Percentiles rank a stretch among this genome's conserved stretches.
phyloP scores from a whole-genome alignment of 495 filamentous ascomycete species.

The Neurospora cerealis region DNA sequence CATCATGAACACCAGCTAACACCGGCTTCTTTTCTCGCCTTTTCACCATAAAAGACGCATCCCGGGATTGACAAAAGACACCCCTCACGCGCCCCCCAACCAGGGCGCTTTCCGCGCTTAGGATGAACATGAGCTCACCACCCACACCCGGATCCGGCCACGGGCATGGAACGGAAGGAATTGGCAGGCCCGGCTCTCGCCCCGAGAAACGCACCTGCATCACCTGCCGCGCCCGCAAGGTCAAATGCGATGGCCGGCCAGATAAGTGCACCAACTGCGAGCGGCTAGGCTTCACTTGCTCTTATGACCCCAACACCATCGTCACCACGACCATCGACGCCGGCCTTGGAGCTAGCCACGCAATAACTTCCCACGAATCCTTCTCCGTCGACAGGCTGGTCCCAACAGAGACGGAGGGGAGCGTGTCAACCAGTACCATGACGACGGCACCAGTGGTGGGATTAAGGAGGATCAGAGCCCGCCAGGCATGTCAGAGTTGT shows the following conservation, averaged over 20 bases:
- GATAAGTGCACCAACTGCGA: constrained; percentile 39
- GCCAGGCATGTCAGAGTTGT: constrained; percentile 39
- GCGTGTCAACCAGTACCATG: constrained; percentile 18
- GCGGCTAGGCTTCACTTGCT: constrained; percentile 38
- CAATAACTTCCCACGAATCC: not conserved
- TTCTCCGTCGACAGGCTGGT: not conserved
- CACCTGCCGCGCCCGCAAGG: constrained; percentile 40
- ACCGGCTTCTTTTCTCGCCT: not conserved
- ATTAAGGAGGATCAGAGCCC: constrained; percentile 20
- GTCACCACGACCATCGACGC: constrained; percentile 4
- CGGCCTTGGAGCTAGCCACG: not conserved
- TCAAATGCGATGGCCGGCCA: constrained; percentile 38
- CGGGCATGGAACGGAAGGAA: not conserved
- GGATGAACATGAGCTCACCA: not conserved
- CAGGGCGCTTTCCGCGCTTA: not conserved
- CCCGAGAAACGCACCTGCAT: constrained; percentile 24
- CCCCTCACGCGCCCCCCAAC: not conserved
- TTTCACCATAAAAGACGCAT: not conserved
- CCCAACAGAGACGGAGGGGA: not conserved
- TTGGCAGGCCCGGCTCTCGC: not conserved
- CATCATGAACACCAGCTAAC: not conserved
- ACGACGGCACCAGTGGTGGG: constrained; percentile 3
- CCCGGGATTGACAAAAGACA: not conserved
- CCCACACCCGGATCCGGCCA: not conserved
- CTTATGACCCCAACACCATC: constrained; percentile 31